phyloP scores from a whole-genome alignment of 1,284 basidiomycete genomes.

The Apiotrichum laibachii region DNA sequence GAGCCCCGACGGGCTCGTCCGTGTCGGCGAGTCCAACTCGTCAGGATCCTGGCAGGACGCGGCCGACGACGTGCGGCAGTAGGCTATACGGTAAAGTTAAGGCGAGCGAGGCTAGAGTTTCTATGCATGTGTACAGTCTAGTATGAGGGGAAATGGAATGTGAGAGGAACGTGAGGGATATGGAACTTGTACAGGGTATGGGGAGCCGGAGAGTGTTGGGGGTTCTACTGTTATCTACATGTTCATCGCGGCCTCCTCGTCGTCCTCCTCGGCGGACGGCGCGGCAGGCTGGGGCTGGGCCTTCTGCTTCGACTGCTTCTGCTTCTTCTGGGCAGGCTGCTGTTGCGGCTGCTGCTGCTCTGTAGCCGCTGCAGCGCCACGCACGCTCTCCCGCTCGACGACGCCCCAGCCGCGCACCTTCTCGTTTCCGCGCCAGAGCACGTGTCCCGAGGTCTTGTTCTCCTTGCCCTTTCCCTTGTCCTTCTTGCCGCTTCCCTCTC shows the following conservation, averaged over 20 bases:
- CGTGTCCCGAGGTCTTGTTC: conserved; percentile 3
- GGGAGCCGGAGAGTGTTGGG: too few relatives aligned
- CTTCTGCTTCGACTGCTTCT: not conserved
- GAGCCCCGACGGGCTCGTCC: conserved; percentile 5
- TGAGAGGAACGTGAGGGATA: not conserved
- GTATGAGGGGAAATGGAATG: not conserved
- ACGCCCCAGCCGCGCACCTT: conserved; percentile 17
- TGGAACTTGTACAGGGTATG: not conserved
- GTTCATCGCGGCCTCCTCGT: not conserved
- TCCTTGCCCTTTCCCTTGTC: not conserved
- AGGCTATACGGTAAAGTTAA: not conserved
- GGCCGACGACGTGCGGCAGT: conserved; percentile 34
- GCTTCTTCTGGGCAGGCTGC: not conserved
- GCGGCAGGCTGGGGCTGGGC: not conserved
- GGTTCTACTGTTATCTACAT: not conserved
- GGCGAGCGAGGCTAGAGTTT: not conserved
- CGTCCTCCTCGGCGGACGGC: not conserved
- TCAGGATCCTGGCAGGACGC: conserved; percentile 46
- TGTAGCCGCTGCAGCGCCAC: too few relatives aligned
- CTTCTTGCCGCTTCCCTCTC: not conserved
- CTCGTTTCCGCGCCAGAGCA: conserved; percentile 16
- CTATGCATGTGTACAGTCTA: conserved; percentile 7
- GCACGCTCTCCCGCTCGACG: not conserved
- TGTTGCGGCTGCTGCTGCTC: not conserved
- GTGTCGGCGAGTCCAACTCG: conserved; percentile 19